Evolutionary conservation across 2,329 filamentous ascomycete species (phyloP), one percentile per base, ranked within the genome.

Genomic region (Colletotrichum brevisporum): DNA sequence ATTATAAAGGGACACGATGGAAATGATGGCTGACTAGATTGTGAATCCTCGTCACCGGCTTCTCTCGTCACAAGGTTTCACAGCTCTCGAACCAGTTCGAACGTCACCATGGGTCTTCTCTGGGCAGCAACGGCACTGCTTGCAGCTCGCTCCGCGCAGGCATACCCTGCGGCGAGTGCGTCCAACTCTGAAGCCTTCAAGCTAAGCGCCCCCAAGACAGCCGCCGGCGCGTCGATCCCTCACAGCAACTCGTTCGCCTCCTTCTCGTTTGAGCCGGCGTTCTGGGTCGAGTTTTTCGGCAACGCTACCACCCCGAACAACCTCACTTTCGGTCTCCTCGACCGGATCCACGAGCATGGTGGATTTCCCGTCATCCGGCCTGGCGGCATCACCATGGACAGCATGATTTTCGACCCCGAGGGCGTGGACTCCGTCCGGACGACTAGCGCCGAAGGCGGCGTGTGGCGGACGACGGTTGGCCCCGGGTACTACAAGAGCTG

Each of bases 351-450:
- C 5, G 66, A 72, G 2, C 65, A 67, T 56, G 71, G 71, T 2
- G 61, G 60, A 5, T 55, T 56, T 5, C 71, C 71, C 2, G 43
- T 72, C 6, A 62, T 73, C 24, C 68, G 71, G 1, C 71, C 71
- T 6, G 71, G 71, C 5, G 71, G 71, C 13, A 73, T 73, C 53
- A 68, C 71, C 27, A 72, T 72, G 71, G 71, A 73, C 56, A 72
- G 71, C 45, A 62, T 73, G 57, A 43, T 72, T 6, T 73, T 71
- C 4, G 71, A 72, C 15, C 71, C 71, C 4, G 50, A 63, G 6
- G 71, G 69, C 10, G 59, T 39, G 0, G 71, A 72, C 15, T 51
- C 59, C 0, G 71, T 72, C 41, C 68, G 71, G n/a, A 71, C 71
- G n/a, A 72, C 68, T 43, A 71, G 65, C 6, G 48, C 54, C 9